A percentile compares a stretch with the other conserved stretches of the same genome.
Conservation (phyloP, 228 moss, liverwort and hornwort species). For the Sphagnum magellanicum region DNA sequence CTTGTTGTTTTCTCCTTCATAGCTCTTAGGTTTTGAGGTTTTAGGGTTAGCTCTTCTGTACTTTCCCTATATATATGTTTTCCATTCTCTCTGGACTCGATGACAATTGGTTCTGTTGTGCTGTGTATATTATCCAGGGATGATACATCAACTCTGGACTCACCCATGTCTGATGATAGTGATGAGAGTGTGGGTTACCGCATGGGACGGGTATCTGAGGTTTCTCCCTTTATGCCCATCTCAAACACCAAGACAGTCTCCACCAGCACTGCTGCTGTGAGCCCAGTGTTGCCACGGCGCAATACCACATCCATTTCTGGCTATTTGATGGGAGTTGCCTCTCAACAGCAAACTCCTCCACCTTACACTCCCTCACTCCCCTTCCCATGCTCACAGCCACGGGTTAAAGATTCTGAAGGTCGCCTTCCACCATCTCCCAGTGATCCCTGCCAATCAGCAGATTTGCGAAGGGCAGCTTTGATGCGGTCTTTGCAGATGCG, state of each 20-base stretch:
- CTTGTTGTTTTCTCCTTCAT: too few species aligned
- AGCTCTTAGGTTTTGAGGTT: too few species aligned
- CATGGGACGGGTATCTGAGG: constrained; percentile 68
- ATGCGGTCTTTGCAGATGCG: constrained; percentile 58
- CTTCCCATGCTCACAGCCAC: constrained; percentile 44
- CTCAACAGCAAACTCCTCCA: constrained; percentile 54
- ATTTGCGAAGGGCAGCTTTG: constrained; percentile 47
- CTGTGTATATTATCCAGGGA: constrained; percentile 46
- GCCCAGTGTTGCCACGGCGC: constrained; percentile 46
- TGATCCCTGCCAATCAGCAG: constrained; percentile 68
- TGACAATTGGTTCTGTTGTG: too few species aligned
- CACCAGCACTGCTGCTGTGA: constrained; percentile 1
- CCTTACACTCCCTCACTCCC: constrained; percentile 59
- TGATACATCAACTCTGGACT: constrained; percentile 91
- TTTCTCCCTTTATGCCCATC: constrained; percentile 29
- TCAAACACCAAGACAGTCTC: constrained; percentile 31
- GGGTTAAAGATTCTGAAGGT: constrained; percentile 44
- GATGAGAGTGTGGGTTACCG: constrained; percentile 96
- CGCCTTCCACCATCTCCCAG: constrained; percentile 62
- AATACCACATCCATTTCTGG: constrained; percentile 42
- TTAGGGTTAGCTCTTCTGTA: neutral
- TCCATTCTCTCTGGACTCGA: neutral
- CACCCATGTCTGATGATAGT: constrained; percentile 98
- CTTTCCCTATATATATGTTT: neutral
- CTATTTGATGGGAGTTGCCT: constrained; percentile 31